Percentiles rank a stretch among this genome's conserved stretches.
These are phyloP conservation scores for Claviceps digitariae DNA, from an alignment of 2,329 filamentous ascomycete species.

Conservation along the genomic window DNA sequence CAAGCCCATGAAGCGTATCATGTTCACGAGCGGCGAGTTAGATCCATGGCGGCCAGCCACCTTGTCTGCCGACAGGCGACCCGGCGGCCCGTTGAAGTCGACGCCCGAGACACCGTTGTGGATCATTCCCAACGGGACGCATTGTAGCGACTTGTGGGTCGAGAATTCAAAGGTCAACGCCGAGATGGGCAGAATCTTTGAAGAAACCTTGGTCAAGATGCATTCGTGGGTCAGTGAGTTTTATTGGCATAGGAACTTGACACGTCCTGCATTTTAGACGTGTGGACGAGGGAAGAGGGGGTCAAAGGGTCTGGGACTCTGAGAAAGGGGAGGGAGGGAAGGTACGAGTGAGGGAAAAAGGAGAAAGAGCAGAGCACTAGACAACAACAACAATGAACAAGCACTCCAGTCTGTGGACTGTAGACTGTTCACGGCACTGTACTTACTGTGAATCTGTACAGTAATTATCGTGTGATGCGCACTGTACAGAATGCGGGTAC, in stretches of 20 bases:
- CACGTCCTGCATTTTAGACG: not conserved
- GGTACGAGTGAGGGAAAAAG: not conserved
- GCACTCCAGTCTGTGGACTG: no score
- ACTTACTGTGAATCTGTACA: no score
- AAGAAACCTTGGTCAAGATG: constrained; percentile 22
- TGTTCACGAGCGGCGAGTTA: constrained; percentile 44
- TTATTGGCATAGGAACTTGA: constrained; percentile 10
- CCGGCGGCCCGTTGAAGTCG: constrained; percentile 36
- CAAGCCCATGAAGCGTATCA: constrained; percentile 33
- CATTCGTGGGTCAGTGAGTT: constrained; percentile 39
- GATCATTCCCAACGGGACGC: constrained; percentile 38
- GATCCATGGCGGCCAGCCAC: constrained; percentile 46
- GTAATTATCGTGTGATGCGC: no score
- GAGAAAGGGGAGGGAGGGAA: not conserved
- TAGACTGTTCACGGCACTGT: no score
- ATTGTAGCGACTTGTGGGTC: constrained; percentile 40
- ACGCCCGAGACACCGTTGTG: constrained; percentile 35
- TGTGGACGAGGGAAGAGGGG: no score
- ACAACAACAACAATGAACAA: no score
- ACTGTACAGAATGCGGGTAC: no score
- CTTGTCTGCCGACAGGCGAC: constrained; percentile 37
- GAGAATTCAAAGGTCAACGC: constrained; percentile 31
- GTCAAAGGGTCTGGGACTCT: no score
- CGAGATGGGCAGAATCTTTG: constrained; percentile 21
- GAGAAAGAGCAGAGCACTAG: no score